Base-by-base conservation (phyloP, 441 rosid genomes). In the Populus tomentosa region DNA sequence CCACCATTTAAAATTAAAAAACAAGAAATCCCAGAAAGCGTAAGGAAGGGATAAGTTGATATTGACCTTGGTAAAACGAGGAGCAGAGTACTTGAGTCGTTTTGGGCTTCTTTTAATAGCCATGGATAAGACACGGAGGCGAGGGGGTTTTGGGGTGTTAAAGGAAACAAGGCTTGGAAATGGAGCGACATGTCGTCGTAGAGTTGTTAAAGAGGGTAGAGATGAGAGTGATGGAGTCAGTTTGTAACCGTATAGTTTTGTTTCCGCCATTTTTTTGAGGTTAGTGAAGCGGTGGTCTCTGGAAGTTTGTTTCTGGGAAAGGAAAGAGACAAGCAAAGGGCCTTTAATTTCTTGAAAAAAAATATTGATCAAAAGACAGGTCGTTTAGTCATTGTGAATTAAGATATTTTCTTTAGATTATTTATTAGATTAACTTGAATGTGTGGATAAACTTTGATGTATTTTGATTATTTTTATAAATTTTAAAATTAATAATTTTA, bases 21-120 rank as follows among this genome's bases (percentile, higher is more conserved):
- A 20, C 36, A 13, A 73, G 53, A 64, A 13, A 30, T n/a, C 35
- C 13, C 35, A 11, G 7, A 26, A 20, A 18, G 42, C 9, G 40
- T 5, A 71, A 62, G 33, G 66, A 16, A 67, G 20, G 63, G 14
- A 72, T 24, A 20, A 69, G 20, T 36, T 32, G 59, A 69, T n/a
- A 46, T 4, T 13, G 78, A 90, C 94, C 95, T 91, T 90, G 40
- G 87, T 67, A 77, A 90, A 89, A 70, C 90, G 94, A 83, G 97
- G 95, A 78, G 94, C 78, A 8, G 91, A 83, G 87, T 95, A 95
- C 69, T 92, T 95, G 84, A 95, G 97, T 71, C 98, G 97, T 85
- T 95, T 95, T 28, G 98, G 99, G 86, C 88, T 93, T 82, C 90
- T 87, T 87, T 92, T 93, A 56, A 82, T 85, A 6, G 95, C 88